Base-by-base conservation (phyloP, 2,329 filamentous ascomycete species). In the Rasamsonia emersonii region DNA sequence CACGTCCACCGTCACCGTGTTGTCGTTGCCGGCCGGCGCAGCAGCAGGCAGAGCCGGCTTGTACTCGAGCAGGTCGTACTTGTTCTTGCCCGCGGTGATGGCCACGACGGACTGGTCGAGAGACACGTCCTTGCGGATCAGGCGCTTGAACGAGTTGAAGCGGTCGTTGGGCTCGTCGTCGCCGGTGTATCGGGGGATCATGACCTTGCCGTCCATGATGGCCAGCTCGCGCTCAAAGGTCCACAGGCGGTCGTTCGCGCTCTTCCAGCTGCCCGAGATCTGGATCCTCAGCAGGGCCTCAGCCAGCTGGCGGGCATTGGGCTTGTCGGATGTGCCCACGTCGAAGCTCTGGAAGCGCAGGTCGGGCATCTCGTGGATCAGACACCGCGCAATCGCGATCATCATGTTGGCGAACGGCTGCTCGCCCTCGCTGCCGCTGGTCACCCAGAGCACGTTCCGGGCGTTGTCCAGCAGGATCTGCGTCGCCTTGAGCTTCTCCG, bases 221-320 rank as follows among this genome's bases (percentile, higher is more conserved):
- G 41, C 37, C 3, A 53, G 18, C 27, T 59, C 53, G 2, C 41
- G 49, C 32, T 56, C 53, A 2, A 41, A 36, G 4, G 42, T 46
- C 50, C 52, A 56, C 5, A 54, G 32, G 0, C 52, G 27, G 2
- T 36, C 35, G 14, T 35, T 20, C n/a, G n/a, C n/a, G n/a, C n/a
- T n/a, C 5, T 24, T 23, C 45, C 40, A 49, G 2, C 33, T 25
- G 9, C 42, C 40, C 2, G 39, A 27, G 17, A 31, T 43, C 7
- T 40, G 37, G 3, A 46, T 30, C 9, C 41, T 37, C 3, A 51
- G 37, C 5, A 50, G 36, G 11, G 32, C 36, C 14, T 36, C 32
- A 2, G 39, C 33, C 10, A 49, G 37, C 0, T 34, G 8, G 3
- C 29, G 23, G 3, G 23, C 19, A 8, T 32, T 28, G 0, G 35